Evolutionary conservation across 2,329 filamentous ascomycete genomes (phyloP).

Genomic region (Mollisiaceae sp.): DNA sequence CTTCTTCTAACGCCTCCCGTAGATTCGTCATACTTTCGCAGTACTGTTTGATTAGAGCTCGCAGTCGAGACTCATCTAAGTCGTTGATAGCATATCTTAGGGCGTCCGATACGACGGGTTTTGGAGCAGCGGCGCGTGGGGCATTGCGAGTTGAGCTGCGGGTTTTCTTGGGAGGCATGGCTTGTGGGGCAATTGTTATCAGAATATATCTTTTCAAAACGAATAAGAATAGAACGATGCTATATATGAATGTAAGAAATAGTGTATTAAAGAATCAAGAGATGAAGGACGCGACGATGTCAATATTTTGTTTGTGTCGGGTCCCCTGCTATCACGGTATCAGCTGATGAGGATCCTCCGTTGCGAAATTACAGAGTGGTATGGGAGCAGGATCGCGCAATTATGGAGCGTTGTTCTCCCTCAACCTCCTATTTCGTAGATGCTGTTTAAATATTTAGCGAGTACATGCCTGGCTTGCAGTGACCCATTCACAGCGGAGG

Average conservation of each 20-base stretch:
- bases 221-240: neutral
- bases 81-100: neutral
- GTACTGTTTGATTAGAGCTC: neutral
- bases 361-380: constrained; percentile 4
- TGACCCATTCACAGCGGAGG: no score
- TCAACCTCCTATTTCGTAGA: no score
- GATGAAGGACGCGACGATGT: constrained; percentile 1
- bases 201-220: neutral
- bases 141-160: neutral
- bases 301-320: neutral
- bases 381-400: neutral
- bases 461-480: no score
- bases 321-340: neutral
- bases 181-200: neutral
- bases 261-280: neutral
- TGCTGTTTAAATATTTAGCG: no score
- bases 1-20: neutral
- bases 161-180: constrained; percentile 2
- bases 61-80: neutral
- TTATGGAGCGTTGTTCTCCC: no score
- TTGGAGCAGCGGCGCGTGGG: neutral
- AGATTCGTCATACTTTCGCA: constrained; percentile 6
- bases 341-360: neutral
- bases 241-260: neutral
- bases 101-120: neutral